Evolutionary conservation across 805 yeast genomes (phyloP), one percentile per base, ranked within the genome.

Genomic region (Kluyveromyces lactis): DNA sequence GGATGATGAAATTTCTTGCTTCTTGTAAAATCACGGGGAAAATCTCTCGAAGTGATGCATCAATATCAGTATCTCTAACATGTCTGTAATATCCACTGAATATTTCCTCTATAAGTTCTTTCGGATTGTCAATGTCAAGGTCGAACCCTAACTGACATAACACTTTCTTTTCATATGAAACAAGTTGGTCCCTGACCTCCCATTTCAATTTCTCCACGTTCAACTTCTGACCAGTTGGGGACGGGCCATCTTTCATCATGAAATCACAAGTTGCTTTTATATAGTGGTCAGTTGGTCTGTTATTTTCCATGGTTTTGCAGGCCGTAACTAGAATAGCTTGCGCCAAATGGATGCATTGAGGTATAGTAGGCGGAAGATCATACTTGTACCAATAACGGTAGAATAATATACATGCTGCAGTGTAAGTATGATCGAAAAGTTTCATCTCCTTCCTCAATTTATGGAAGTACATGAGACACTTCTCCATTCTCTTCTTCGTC

Each of bases 261-360:
- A 51, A 52, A 23, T 58, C 58, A 31, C 58, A 47, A 1, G 64
- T 58, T 2, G 58, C 55, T 36, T 58, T 58, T 2, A 60, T 57
- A 41, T 57, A 61, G 6, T 55, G 57, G 32, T 58, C 61, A 1
- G 55, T 55, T 3, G 64, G 64, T 39, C 66, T 53, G 44, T 60
- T 60, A 34, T 61, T 61, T 42, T 61, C 66, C 46, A 58, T 51
- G 6, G 56, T 45, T 44, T 61, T 61, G 40, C 66, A 60, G 2
- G 64, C 61, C 2, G 64, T 61, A 7, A 60, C 63, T n/a, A 61
- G 34, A 15, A 60, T 50, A 1, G 61, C 58, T 39, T 58, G 60
- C 3, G 64, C 50, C 9, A 61, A 41, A 37, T 56, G 56, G 13
- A 58, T 52, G 32, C 64, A 57, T 10, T 57, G 58, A 3, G 52